Conservation (phyloP, 805 yeast species). For the Sugiyamaella americana region DNA sequence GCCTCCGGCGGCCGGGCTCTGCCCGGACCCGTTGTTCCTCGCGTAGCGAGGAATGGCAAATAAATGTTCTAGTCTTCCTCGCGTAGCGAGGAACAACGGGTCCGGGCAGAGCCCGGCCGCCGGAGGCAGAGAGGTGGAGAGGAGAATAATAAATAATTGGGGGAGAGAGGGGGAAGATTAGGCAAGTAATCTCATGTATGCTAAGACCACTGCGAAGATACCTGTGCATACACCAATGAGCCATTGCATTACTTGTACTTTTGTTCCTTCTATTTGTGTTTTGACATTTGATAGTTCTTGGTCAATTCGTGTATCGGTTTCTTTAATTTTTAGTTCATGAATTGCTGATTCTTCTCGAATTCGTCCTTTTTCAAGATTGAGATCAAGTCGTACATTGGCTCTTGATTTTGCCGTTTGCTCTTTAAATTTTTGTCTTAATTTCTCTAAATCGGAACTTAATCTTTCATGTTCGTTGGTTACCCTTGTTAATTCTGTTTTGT, state of each 20-base stretch:
- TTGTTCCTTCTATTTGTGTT: constrained; percentile 90
- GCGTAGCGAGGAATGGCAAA: too few relatives aligned
- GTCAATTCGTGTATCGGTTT: constrained; percentile 89
- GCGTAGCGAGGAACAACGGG: too few relatives aligned
- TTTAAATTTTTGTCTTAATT: constrained; percentile 71
- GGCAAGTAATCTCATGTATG: constrained; percentile 74
- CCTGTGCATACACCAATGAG: constrained; percentile 97
- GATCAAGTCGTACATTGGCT: constrained; percentile 84
- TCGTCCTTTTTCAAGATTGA: constrained; percentile 90
- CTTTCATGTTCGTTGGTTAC: constrained; percentile 84
- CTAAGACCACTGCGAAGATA: constrained; percentile 89
- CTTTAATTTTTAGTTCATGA: constrained; percentile 90
- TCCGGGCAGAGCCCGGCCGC: too few relatives aligned
- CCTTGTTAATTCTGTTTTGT: constrained; percentile 74
- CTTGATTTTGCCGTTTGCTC: constrained; percentile 89
- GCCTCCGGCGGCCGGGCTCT: too few relatives aligned
- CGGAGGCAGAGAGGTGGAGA: too few relatives aligned
- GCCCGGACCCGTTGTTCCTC: too few relatives aligned
- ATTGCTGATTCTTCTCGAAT: constrained; percentile 89
- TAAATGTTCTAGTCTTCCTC: too few relatives aligned
- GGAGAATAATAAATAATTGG: too few relatives aligned
- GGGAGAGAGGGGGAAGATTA: too few relatives aligned
- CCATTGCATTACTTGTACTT: constrained; percentile 98
- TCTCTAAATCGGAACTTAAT: constrained; percentile 76
- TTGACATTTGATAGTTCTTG: constrained; percentile 93